Evolutionary conservation across 2,329 filamentous ascomycete species (phyloP).

Genomic region (Hawksworthiomyces lignivorus): DNA sequence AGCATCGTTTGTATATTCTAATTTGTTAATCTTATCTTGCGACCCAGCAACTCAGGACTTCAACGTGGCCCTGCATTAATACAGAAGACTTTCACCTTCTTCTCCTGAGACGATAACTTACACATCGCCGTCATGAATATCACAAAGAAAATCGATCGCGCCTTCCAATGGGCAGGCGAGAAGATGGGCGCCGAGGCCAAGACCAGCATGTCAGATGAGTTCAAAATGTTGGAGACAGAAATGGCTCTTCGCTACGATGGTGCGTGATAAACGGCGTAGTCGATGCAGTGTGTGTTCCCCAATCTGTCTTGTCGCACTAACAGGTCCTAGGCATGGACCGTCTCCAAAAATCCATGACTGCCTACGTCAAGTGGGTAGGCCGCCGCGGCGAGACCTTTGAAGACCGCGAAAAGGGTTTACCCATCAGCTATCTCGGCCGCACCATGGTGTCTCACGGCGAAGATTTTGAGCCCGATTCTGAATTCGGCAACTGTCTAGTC

Average conservation of each 20-base stretch:
- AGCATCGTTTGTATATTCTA: no score
- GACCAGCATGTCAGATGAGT: slow-evolving; percentile 81
- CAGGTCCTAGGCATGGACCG: slow-evolving; percentile 68
- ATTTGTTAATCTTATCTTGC: no score
- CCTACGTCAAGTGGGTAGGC: slow-evolving; percentile 81
- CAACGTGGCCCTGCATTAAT: no score
- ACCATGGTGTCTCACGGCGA: slow-evolving; percentile 86
- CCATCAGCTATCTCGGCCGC: slow-evolving; percentile 70
- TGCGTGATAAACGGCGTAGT: no score
- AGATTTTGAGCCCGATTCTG: slow-evolving; percentile 84
- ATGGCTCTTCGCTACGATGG: slow-evolving; percentile 86
- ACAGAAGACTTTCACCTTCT: no score
- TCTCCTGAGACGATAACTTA: background rate
- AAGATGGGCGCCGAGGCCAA: slow-evolving; percentile 90
- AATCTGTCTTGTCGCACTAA: background rate
- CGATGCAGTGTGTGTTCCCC: background rate
- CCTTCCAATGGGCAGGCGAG: slow-evolving; percentile 97
- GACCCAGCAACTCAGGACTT: no score
- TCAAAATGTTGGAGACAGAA: slow-evolving; percentile 81
- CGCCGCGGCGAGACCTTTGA: slow-evolving; percentile 72
- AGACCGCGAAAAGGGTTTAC: slow-evolving; percentile 80
- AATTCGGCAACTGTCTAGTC: slow-evolving; percentile 81
- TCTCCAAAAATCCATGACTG: slow-evolving; percentile 76
- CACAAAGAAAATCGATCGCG: slow-evolving; percentile 83
- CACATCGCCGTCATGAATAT: slow-evolving; percentile 38